Evolutionary conservation across 345 rosid species (phyloP).

Genomic region (Moricandia moricandioides): DNA sequence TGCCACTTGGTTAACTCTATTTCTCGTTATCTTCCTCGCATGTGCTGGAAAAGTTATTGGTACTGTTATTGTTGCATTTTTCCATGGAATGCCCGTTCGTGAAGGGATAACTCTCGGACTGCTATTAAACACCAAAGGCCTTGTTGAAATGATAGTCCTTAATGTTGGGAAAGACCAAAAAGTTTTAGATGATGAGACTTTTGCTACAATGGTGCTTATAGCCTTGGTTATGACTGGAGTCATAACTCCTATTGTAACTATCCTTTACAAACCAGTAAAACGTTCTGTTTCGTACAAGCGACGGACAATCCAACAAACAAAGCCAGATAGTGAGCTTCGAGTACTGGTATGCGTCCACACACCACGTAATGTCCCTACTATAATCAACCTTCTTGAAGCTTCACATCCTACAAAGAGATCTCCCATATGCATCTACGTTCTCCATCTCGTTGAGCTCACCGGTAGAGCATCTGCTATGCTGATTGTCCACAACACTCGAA

Average conservation of each 20-base stretch:
- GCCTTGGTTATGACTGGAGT: slow-evolving; percentile 72
- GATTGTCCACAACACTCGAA: slow-evolving; percentile 75
- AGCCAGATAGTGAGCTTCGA: slow-evolving; percentile 67
- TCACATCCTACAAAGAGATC: slow-evolving; percentile 76
- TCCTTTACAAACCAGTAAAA: slow-evolving; percentile 62
- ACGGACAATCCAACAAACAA: slow-evolving; percentile 61
- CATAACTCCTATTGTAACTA: slow-evolving; percentile 61
- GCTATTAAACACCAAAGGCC: slow-evolving; percentile 93
- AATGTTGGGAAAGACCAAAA: slow-evolving; percentile 88
- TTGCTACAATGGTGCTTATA: slow-evolving; percentile 76
- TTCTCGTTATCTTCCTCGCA: slow-evolving; percentile 52
- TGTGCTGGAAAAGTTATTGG: slow-evolving; percentile 72
- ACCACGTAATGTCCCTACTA: slow-evolving; percentile 85
- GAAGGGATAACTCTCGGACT: slow-evolving; percentile 89
- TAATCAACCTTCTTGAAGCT: slow-evolving; percentile 84
- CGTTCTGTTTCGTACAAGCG: slow-evolving; percentile 63
- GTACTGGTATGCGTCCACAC: slow-evolving; percentile 71
- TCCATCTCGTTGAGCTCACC: slow-evolving; percentile 92
- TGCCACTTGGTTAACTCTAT: slow-evolving; percentile 49
- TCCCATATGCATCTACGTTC: slow-evolving; percentile 71
- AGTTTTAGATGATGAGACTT: slow-evolving; percentile 77
- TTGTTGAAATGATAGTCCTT: slow-evolving; percentile 83
- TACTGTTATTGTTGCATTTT: slow-evolving; percentile 48
- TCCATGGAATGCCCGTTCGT: slow-evolving; percentile 68
- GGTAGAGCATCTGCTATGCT: slow-evolving; percentile 96